Percentiles rank a stretch among this genome's conserved stretches.
phyloP scores from a whole-genome alignment of 257 asterid genomes.

The Buddleja alternifolia region DNA sequence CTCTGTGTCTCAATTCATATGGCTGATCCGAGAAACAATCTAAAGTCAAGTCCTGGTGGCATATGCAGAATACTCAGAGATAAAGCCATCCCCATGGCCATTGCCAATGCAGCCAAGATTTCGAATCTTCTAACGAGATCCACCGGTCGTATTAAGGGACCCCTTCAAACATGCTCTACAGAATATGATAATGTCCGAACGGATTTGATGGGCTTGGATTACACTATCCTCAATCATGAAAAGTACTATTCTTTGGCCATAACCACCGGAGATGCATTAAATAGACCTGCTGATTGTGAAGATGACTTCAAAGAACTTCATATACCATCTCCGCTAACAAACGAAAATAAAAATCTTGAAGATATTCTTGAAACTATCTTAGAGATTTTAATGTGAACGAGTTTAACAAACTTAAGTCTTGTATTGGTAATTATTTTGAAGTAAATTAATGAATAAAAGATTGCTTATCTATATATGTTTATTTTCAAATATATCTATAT shows the following conservation, averaged over 20 bases:
- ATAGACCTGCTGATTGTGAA: not conserved
- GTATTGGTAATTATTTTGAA: too few relatives aligned
- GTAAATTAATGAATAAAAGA: too few relatives aligned
- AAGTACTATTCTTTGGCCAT: too few relatives aligned
- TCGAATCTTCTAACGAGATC: not conserved
- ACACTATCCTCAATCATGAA: not conserved
- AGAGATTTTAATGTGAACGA: not conserved
- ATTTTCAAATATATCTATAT: too few relatives aligned
- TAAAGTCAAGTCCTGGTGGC: slow-evolving; percentile 17
- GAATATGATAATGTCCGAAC: not conserved
- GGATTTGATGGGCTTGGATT: not conserved
- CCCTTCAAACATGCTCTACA: not conserved
- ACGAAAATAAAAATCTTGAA: too few relatives aligned
- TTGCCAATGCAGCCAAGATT: not conserved
- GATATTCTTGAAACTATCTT: not conserved
- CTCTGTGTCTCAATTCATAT: slow-evolving; percentile 10
- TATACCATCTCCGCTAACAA: not conserved
- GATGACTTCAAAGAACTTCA: not conserved
- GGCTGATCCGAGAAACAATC: slow-evolving; percentile 4
- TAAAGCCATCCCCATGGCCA: not conserved
- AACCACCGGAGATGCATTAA: not conserved
- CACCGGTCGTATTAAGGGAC: not conserved
- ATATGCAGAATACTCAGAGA: slow-evolving; percentile 5
- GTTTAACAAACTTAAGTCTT: too few relatives aligned
- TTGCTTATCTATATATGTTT: too few relatives aligned